Base-by-base conservation (phyloP, 495 filamentous ascomycete genomes). In the Elaphomyces granulatus region DNA sequence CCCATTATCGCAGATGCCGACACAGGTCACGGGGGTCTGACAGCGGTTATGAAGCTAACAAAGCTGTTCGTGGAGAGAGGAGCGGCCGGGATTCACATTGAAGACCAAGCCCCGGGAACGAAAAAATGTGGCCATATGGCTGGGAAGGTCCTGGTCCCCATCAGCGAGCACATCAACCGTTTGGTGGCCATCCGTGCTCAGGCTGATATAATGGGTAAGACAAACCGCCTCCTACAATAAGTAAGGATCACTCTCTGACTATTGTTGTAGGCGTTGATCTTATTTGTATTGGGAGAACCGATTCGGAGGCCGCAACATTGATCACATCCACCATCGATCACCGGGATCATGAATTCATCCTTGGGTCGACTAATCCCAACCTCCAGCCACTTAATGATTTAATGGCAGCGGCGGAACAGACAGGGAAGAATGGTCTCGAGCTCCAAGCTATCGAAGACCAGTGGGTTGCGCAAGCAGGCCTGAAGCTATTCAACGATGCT, bases 111-210 rank as follows among this genome's bases (percentile, higher is more conserved):
- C 8, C 88, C 90, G 1, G 90, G 90, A 31, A 98, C 90, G 28
- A 98, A 98, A 76, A 98, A 98, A 70, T 98, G 90, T 55, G 90
- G 90, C 41, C 90, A 98, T 64, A 98, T 98, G 90, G 90, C 90
- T 46, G 90, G 90, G 49, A 98, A 98, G 68, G 90, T 98, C 20
- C 72, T 98, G 35, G 90, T 98, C 37, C 90, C 90, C 28, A 93
- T 96, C 59, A 81, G 75, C 64, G 90, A 98, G 65, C 90, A 98
- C 67, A 94, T 96, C 71, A 98, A 96, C 68, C 82, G 90, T 18
- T 72, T 98, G 15, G 86, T 98, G 23, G 87, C 90, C 48, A 95
- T 98, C 59, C 78, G 90, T 44, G 90, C 90, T 7, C 90, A 98
- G 61, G 88, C 90, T 43, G 90, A 98, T 54, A 98, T 98, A 58